phyloP scores from a whole-genome alignment of 768 basidiomycete genomes.

The Ramaria sp. region DNA sequence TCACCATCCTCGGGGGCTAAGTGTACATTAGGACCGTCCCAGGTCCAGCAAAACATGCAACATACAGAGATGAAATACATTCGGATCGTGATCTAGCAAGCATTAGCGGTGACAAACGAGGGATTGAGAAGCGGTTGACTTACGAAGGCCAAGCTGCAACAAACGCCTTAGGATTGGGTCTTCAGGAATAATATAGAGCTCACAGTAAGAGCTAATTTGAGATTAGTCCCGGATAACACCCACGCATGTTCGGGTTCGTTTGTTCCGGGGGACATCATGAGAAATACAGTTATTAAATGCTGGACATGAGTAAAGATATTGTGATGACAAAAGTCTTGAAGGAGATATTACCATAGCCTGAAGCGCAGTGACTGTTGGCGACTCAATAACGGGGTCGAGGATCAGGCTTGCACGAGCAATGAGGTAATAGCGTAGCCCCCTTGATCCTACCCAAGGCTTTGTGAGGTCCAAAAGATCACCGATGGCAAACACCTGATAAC shows the following conservation, averaged over 20 bases:
- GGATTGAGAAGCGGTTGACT: background rate
- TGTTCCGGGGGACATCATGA: too few species aligned
- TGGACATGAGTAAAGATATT: background rate
- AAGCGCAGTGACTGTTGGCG: slow-evolving; percentile 2
- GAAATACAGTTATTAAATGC: too few species aligned
- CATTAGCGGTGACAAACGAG: background rate
- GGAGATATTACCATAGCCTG: slow-evolving; percentile 1
- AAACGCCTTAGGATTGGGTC: background rate
- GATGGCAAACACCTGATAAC: slow-evolving; percentile 7
- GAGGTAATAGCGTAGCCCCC: background rate
- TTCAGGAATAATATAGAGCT: background rate
- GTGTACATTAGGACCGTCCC: background rate
- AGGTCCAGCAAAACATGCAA: background rate
- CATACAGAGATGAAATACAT: slow-evolving; percentile 3
- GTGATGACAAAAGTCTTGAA: background rate
- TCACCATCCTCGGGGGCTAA: background rate
- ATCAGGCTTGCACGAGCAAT: slow-evolving; percentile 1
- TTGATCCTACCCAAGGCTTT: background rate
- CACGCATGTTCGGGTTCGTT: too few species aligned
- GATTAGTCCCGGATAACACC: slow-evolving; percentile 3
- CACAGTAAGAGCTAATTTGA: slow-evolving; percentile 4
- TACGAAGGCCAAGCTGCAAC: slow-evolving; percentile 6
- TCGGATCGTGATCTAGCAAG: slow-evolving; percentile 2
- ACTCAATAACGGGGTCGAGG: slow-evolving; percentile 5
- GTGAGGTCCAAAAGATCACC: slow-evolving; percentile 6